Base-by-base conservation (phyloP, 768 basidiomycete species). In the Russula ochroleuca region DNA sequence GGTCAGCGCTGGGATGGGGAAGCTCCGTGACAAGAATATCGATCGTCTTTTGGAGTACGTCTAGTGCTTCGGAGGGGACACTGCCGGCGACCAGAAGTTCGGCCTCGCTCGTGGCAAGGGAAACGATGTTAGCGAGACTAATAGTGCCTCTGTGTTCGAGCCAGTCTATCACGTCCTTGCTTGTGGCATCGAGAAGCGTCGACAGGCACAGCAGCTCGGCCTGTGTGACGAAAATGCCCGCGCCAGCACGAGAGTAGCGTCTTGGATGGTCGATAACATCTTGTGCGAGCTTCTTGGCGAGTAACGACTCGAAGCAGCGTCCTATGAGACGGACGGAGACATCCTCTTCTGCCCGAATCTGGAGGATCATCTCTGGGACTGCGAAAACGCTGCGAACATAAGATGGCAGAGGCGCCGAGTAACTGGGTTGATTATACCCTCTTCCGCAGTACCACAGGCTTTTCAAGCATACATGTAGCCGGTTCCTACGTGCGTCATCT, bases 341-440 rank as follows among this genome's bases (percentile, higher is more conserved):
- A 8, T 61, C 52, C 19, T 53, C 21, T 38, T 61, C 60, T 19
- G 43, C 17, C 33, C 25, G 37, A 19, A 62, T 49, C 4, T 33
- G 41, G 43, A 43, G 60, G 5, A 53, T 47, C 41, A 61, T 53
- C 33, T 53, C 41, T 7, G 60, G 31, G 19, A 31, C 35, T 7
- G 54, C 28, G 54, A 55, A 62, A 38, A 41, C 37, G 4, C 3
- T n/a, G 35, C 37, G 45, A 28, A 62, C 61, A 40, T 62, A 61
- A 4, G 47, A 50, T 13, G 54, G n/a, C 19, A 62, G 38, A 19
- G 53, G 47, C 13, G 13, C n/a, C 0, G 23, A 40, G 37, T 21
- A 28, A 8, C 37, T 14, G 31, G 5, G 25, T 21, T 41, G 51
- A 25, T 45, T 33, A 45, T 47, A 54, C 10, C 23, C 52, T 47